Evolutionary conservation across 345 rosid genomes (phyloP).

Genomic region (Melaleuca quinquenervia): DNA sequence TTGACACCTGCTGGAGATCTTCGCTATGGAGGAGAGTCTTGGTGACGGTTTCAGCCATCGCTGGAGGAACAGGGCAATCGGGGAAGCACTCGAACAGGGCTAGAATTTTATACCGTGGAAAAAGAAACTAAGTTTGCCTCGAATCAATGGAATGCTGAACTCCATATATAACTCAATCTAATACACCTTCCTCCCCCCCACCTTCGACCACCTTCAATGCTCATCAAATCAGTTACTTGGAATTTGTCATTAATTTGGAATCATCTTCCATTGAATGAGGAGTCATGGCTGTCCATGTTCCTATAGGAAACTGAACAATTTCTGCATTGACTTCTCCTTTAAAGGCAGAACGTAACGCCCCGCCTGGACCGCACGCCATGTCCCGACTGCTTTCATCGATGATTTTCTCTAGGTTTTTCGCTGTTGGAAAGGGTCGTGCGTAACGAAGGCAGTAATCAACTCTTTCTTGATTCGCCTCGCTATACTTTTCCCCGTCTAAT

Average conservation of each 20-base stretch:
- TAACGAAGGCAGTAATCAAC: neutral
- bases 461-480: neutral
- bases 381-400: neutral
- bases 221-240: neutral
- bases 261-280: neutral
- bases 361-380: neutral
- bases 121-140: neutral
- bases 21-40: constrained; percentile 11
- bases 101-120: neutral
- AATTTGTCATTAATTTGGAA: neutral
- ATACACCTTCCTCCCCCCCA: neutral
- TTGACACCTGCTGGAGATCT: constrained; percentile 16
- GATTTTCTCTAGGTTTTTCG: neutral
- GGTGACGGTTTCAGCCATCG: constrained; percentile 1
- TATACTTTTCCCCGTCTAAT: no score
- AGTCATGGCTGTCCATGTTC: neutral
- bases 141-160: neutral
- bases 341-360: neutral
- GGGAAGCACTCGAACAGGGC: neutral
- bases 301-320: neutral
- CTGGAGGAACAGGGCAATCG: neutral
- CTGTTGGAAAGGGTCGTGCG: neutral
- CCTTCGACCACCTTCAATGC: neutral
- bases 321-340: neutral
- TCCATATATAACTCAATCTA: neutral